Evolutionary conservation across 148 eudicot genomes (phyloP), one percentile per base, ranked within the genome.

Genomic region (Rhododendron molle): DNA sequence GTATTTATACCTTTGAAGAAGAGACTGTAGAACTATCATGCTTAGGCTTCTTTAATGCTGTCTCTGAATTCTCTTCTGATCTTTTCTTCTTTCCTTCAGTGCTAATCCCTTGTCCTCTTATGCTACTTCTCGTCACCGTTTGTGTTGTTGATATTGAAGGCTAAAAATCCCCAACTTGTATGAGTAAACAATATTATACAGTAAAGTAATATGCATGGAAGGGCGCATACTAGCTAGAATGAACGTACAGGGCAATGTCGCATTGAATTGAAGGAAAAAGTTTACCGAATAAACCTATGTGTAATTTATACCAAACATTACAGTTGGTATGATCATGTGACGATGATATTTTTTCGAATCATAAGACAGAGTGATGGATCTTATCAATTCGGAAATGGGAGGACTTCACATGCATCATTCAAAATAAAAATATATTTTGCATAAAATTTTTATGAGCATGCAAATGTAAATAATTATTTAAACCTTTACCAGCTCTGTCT

Each of bases 41-140:
- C 87, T 85, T 88, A 18, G 72, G 54, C 85, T 85, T 88, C 71
- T 85, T 88, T 26, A 47, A 5, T n/a, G 30, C 28, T 36, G 85
- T 78, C 40, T 80, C 89, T 78, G 83, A 78, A 50, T 82, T 82
- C 47, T 85, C 89, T 67, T 88, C 89, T 7, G 49, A 76, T 62
- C 85, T 88, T 79, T 85, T 88, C 83, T 85, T 88, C 49, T 85
- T 88, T 58, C 89, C 89, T 65, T 88, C 87, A 76, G 38, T 82
- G 1, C 46, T 49, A 32, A 34, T 71, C 43, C 50, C 87, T 28
- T 81, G 86, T 40, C 78, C 87, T 79, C 85, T 88, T 47, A 40
- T 65, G 32, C 76, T 85, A 76, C 81, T 82, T 73, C 65, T 87
- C 20, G 83, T 52, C 65, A 34, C 38, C 26, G 85, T 81, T 5